These are phyloP conservation scores for Leishmania lainsoni DNA, from an alignment of 208 protist genomes.

Conservation along the genomic window DNA sequence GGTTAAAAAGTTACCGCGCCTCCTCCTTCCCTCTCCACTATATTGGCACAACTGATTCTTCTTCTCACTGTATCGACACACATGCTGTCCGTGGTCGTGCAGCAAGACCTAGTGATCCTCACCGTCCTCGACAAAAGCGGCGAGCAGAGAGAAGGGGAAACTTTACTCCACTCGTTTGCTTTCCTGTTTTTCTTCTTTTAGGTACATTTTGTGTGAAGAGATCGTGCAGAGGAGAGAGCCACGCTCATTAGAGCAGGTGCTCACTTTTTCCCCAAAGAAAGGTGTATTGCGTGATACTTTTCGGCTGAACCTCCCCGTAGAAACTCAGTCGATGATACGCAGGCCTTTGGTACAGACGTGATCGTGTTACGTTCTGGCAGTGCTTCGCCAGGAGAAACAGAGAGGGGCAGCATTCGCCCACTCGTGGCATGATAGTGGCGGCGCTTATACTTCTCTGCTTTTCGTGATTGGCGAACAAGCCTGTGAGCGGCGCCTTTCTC, in stretches of 20 bases:
- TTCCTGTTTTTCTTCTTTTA: not conserved
- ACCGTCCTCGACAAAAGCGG: not conserved
- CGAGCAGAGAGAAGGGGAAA: not conserved
- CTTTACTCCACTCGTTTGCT: not conserved
- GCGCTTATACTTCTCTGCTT: constrained; percentile 75
- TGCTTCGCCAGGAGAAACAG: constrained; percentile 10
- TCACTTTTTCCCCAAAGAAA: constrained; percentile 1
- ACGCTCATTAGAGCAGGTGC: not conserved
- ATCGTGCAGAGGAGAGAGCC: not conserved
- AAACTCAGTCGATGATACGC: constrained; percentile 3
- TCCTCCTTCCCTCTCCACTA: not conserved
- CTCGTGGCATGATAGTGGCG: constrained; percentile 71
- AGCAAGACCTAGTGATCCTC: not conserved
- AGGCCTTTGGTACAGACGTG: not conserved
- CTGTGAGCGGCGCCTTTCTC: constrained; percentile 86
- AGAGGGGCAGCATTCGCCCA: constrained; percentile 59
- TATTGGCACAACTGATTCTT: not conserved
- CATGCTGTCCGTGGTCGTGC: not conserved
- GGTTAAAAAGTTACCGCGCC: not conserved
- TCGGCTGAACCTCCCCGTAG: not conserved
- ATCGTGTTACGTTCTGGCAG: not conserved
- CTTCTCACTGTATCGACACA: not conserved
- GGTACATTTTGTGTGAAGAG: not conserved
- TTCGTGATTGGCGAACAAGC: constrained; percentile 63
- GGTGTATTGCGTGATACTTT: not conserved